Base-by-base conservation (phyloP, 805 yeast genomes). In the Saccharomycopsis guyanensis region DNA sequence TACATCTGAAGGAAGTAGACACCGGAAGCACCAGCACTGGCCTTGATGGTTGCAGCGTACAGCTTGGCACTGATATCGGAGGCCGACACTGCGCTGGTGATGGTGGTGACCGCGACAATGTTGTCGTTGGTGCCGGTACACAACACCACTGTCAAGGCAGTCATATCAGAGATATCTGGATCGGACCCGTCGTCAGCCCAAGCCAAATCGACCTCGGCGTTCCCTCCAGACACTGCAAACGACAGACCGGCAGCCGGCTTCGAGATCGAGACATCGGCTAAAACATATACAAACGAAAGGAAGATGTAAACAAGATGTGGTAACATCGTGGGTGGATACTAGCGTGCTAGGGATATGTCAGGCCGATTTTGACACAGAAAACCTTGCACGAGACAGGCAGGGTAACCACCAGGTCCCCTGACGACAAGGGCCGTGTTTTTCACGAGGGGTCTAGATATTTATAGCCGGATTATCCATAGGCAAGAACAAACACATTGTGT, bases 1-100 rank as follows among this genome's bases (percentile, higher is more conserved):
- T 70, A 74, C 29, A 88, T 60, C 66, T 91, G 97, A 53, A 91
- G 61, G 61, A 66, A 86, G 63, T 75, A 91, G 49, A 63, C 62
- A 25, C 97, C 97, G 57, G 37, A 33, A 15, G 18, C 20, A 6
- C 37, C 37, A 10, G 20, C 37, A 5, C 8, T 15, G 8, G 19
- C 8, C 18, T 8, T 6, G 37, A 33, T 33, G 10, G 18, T 7
- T 5, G 20, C 37, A 5, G 5, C 10, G 19, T 33, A 33, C 37
- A 7, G 7, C 8, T 15, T 15, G 8, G 39, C 34, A 23, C 22
- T 31, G 2, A 32, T 32, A 10, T 19, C 34, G 20, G 19, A 19
- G 4, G 46, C 38, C 19, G 27, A 34, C 5, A 18, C 7, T 16
- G 36, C 35, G 18, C 23, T 16, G 5, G 19, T 31, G 13, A 29